Conservation (phyloP, 2,329 filamentous ascomycete species). For the Epichloe scottii region DNA sequence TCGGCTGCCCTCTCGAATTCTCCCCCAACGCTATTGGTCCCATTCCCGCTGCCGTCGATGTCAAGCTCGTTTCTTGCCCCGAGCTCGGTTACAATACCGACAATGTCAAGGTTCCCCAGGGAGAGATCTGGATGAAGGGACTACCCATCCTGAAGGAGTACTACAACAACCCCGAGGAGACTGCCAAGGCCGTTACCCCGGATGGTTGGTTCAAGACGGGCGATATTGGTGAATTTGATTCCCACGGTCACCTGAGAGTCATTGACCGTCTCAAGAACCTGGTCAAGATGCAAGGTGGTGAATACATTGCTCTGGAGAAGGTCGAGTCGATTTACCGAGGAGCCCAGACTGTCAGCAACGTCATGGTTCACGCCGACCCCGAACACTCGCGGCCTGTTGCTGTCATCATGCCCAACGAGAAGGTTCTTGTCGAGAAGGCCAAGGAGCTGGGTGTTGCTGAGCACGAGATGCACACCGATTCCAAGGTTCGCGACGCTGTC, state of each 20-base stretch:
- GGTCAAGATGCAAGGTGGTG: conserved; percentile 87
- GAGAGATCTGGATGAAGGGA: conserved; percentile 85
- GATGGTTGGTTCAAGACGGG: conserved; percentile 98
- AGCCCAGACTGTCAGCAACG: conserved; percentile 64
- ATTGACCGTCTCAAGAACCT: conserved; percentile 98
- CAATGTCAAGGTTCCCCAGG: conserved; percentile 61
- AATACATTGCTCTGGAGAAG: conserved; percentile 96
- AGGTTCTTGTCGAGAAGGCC: conserved; percentile 47
- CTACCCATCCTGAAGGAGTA: conserved; percentile 64
- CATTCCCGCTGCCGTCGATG: conserved; percentile 62
- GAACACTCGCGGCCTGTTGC: conserved; percentile 70
- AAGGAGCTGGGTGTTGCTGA: conserved; percentile 50
- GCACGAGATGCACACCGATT: conserved; percentile 53
- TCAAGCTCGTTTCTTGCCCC: conserved; percentile 83
- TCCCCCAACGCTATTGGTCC: conserved; percentile 66
- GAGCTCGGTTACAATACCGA: conserved; percentile 77
- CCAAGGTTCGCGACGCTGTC: conserved; percentile 48
- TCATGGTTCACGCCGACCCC: conserved; percentile 73
- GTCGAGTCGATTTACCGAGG: conserved; percentile 85
- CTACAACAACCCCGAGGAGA: conserved; percentile 78
- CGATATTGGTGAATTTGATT: conserved; percentile 84
- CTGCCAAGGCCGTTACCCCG: conserved; percentile 58
- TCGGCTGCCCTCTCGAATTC: conserved; percentile 78
- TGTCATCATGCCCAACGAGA: conserved; percentile 60
- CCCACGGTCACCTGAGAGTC: conserved; percentile 66